Percentiles rank a stretch among this genome's conserved stretches.
These are phyloP conservation scores for Xeromyces bisporus DNA, from an alignment of 495 filamentous ascomycete species.

Conservation along the genomic window DNA sequence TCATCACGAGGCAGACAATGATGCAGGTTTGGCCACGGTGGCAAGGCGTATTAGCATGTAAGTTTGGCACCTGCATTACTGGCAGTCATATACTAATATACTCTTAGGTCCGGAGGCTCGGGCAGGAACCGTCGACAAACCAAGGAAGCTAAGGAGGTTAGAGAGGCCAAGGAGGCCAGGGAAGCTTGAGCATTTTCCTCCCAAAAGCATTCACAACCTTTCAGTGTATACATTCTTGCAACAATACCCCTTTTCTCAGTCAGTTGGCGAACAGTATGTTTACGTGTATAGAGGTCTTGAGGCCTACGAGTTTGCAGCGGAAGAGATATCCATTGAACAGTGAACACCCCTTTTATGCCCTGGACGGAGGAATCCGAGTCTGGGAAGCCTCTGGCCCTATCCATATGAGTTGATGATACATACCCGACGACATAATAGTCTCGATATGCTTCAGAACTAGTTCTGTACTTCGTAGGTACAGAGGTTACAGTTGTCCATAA, in stretches of 20 bases:
- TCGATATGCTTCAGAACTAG: too few species aligned
- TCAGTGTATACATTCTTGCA: neutral
- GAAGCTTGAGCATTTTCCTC: too few species aligned
- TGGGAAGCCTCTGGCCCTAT: slow-evolving; percentile 12
- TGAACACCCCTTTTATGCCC: slow-evolving; percentile 7
- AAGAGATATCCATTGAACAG: slow-evolving; percentile 6
- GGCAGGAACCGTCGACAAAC: slow-evolving; percentile 18
- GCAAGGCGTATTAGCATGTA: slow-evolving; percentile 92
- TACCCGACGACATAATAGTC: slow-evolving; percentile 14
- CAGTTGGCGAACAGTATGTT: neutral
- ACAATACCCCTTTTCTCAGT: neutral
- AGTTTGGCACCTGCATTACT: slow-evolving; percentile 24
- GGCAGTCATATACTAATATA: slow-evolving; percentile 5
- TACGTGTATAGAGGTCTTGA: slow-evolving; percentile 6
- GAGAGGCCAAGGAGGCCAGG: neutral
- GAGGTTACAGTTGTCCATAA: too few species aligned
- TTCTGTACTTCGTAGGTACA: too few species aligned
- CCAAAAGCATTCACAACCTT: too few species aligned
- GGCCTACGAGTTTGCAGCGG: neutral
- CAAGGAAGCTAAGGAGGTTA: neutral
- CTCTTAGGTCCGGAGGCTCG: slow-evolving; percentile 19
- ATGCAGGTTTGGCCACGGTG: slow-evolving; percentile 64
- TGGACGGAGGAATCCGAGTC: slow-evolving; percentile 11
- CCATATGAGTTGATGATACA: slow-evolving; percentile 19
- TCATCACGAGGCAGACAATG: slow-evolving; percentile 74